Evolutionary conservation across 139 green algal genomes (phyloP).

Genomic region (Dunaliella primolecta): DNA sequence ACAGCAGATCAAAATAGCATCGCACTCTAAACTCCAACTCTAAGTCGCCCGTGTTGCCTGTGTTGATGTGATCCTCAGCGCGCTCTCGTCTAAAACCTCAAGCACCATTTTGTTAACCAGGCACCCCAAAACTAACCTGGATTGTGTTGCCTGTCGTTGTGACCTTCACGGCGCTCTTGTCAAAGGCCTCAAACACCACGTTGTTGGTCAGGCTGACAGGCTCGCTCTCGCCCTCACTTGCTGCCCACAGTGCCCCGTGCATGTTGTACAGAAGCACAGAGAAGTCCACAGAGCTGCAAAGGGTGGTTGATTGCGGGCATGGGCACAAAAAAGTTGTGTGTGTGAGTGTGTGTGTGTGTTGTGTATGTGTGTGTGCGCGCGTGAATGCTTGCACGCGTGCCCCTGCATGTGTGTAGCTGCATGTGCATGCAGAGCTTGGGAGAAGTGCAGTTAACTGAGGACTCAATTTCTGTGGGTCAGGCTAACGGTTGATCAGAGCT

Average conservation of each 20-base stretch:
- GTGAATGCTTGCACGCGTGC: background rate
- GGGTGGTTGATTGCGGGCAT: too few relatives aligned
- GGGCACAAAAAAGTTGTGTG: too few relatives aligned
- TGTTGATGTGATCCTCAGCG: too few relatives aligned
- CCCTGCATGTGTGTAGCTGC: background rate
- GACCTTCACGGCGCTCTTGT: conserved; percentile 25
- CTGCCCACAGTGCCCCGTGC: background rate
- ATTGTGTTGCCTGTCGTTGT: background rate
- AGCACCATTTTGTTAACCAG: too few relatives aligned
- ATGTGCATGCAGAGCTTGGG: too few relatives aligned
- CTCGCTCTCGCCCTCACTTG: background rate
- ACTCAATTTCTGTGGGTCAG: too few relatives aligned
- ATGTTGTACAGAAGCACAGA: background rate
- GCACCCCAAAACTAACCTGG: too few relatives aligned
- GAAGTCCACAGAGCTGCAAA: background rate
- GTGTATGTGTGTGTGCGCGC: background rate
- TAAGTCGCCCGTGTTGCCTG: too few relatives aligned
- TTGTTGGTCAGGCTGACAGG: conserved; percentile 8
- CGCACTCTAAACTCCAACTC: too few relatives aligned
- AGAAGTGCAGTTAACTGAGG: background rate
- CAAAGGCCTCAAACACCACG: conserved; percentile 43
- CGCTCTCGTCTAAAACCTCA: too few relatives aligned
- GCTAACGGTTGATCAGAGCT: too few relatives aligned
- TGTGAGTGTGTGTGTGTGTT: background rate
- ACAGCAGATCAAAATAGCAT: too few relatives aligned